These are phyloP conservation scores for Coniferiporia sulphurascens DNA, from an alignment of 1,284 basidiomycete genomes.

Conservation along the genomic window DNA sequence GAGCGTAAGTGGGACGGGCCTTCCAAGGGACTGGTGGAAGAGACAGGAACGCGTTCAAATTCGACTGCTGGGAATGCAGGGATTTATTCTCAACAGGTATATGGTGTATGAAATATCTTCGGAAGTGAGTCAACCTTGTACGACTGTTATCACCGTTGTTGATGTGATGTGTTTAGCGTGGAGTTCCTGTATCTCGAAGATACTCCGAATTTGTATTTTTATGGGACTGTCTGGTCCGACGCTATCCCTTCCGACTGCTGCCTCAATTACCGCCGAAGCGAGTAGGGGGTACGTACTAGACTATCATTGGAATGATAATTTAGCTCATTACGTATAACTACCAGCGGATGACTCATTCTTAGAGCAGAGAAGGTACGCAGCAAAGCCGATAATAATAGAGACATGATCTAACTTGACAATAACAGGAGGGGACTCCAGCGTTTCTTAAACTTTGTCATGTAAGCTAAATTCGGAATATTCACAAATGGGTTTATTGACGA, in stretches of 20 bases:
- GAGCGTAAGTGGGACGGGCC: constrained; percentile 60
- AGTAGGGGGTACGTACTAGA: constrained; percentile 65
- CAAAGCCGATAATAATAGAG: not conserved
- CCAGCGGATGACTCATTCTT: constrained; percentile 83
- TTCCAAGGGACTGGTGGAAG: constrained; percentile 82
- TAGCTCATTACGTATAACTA: constrained; percentile 10
- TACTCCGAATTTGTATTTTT: constrained; percentile 92
- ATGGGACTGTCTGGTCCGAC: constrained; percentile 73
- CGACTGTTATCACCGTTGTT: constrained; percentile 9
- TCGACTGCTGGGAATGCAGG: constrained; percentile 75
- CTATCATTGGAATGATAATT: constrained; percentile 6
- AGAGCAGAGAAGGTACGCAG: constrained; percentile 72
- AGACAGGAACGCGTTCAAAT: constrained; percentile 69
- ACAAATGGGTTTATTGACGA: constrained; percentile 9
- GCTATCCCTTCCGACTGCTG: constrained; percentile 89
- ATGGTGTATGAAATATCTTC: constrained; percentile 76
- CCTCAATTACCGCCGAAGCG: constrained; percentile 88
- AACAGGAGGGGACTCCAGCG: constrained; percentile 75
- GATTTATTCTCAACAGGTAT: constrained; percentile 81
- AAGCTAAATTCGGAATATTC: constrained; percentile 24
- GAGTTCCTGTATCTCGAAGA: constrained; percentile 60
- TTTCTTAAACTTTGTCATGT: constrained; percentile 78
- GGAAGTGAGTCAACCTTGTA: constrained; percentile 50
- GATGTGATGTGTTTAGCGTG: constrained; percentile 38
- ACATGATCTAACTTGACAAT: constrained; percentile 1